These are phyloP conservation scores for Claviceps arundinis DNA, from an alignment of 2,329 filamentous ascomycete species.

Conservation along the genomic window DNA sequence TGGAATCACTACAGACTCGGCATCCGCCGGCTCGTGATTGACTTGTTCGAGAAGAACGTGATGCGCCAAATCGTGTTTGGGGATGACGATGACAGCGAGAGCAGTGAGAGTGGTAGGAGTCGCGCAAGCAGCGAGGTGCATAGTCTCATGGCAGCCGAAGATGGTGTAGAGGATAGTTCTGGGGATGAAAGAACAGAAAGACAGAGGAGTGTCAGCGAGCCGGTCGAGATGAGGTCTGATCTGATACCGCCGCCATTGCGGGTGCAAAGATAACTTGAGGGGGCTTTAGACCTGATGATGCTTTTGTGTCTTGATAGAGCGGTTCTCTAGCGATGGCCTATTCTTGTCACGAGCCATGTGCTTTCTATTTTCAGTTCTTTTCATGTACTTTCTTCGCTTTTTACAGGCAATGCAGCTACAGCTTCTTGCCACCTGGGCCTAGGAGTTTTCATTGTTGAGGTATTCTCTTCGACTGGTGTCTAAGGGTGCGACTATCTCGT, in stretches of 20 bases:
- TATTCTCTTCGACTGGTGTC: neutral
- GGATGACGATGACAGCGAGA: conserved; percentile 53
- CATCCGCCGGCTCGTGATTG: conserved; percentile 79
- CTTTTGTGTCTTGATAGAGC: no score
- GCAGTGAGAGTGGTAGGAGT: conserved; percentile 41
- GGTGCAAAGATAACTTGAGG: conserved; percentile 15
- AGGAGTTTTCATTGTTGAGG: neutral
- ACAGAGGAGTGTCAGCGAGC: conserved; percentile 40
- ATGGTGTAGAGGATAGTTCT: conserved; percentile 38
- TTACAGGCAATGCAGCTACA: no score
- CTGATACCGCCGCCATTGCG: conserved; percentile 22
- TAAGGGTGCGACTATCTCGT: neutral
- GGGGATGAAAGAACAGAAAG: conserved; percentile 43
- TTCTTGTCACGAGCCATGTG: no score
- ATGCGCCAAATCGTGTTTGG: conserved; percentile 74
- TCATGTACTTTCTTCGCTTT: no score
- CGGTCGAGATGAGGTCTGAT: conserved; percentile 20
- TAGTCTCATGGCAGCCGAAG: conserved; percentile 27
- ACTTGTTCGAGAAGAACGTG: conserved; percentile 86
- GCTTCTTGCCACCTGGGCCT: no score
- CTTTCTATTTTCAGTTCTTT: no score
- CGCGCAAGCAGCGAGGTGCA: no score
- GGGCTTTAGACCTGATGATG: no score
- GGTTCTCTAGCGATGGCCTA: neutral
- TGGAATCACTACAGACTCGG: conserved; percentile 79